Evolutionary conservation across 2,329 filamentous ascomycete genomes (phyloP), one percentile per base, ranked within the genome.

Genomic region (Hymenoscyphus fructigenus): DNA sequence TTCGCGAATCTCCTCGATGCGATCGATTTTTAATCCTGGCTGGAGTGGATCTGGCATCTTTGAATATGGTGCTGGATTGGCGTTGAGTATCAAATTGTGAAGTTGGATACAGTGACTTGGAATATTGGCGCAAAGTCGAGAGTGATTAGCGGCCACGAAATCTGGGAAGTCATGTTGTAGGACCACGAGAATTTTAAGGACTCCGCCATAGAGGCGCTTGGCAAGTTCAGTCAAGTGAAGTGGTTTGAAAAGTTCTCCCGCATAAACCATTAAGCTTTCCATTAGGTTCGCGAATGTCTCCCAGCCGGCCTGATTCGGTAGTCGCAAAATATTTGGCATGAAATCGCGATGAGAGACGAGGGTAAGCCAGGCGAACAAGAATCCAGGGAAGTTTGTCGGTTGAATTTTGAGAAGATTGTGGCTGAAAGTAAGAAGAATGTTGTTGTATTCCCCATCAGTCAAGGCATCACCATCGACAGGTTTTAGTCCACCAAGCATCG

Each of bases 131-230:
- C 90, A 93, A 61, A 99, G 86, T 70, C 88, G 86, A 70, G 91
- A 87, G 75, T 96, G 91, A 76, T 96, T 92, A 71, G 93, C 91
- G 5, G 91, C 90, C 53, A 99, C 80, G 77, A 97, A 99, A 64
- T 97, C 93, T 0, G 94, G 91, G 78, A 92, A 98, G 76, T 99
- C 95, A 75, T 98, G 95, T 71, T 97, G 91, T 61, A 99, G 81
- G 61, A 96, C 85, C 38, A 96, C 81, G 62, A 98, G 80, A 66
- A 97, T 85, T 74, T 96, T 93, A 58, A 96, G 81, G 1, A 91
- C 87, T 9, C 90, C 92, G 66, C 92, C 89, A 76, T 97, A 97
- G 67, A 96, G 86, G 62, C 94, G 91, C 75, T 92, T 93, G 38
- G 89, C 87, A 60, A 91, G 84, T 38, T 86, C 82, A 3, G 88